Evolutionary conservation across 2,329 filamentous ascomycete genomes (phyloP).

Genomic region (Dactylonectria estremocensis): DNA sequence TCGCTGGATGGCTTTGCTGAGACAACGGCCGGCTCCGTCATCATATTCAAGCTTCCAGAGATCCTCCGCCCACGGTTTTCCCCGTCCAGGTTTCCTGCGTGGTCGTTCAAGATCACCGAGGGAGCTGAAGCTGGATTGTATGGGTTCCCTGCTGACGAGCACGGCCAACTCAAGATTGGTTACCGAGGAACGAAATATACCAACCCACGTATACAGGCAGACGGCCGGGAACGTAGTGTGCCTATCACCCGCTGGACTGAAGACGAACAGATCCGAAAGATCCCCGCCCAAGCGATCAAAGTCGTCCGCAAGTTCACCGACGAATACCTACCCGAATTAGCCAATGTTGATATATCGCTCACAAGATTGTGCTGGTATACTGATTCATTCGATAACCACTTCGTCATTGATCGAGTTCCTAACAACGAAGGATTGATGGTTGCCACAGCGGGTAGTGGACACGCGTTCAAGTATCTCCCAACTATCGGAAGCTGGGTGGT

Average conservation of each 20-base stretch:
- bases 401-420: slow-evolving; percentile 55
- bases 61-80: slow-evolving; percentile 31
- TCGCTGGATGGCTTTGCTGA: slow-evolving; percentile 41
- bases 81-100: slow-evolving; percentile 37
- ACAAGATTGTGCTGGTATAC: slow-evolving; percentile 50
- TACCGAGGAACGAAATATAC: slow-evolving; percentile 66
- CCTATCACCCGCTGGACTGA: slow-evolving; percentile 57
- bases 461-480: slow-evolving; percentile 46
- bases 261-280: slow-evolving; percentile 34
- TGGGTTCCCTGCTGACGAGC: slow-evolving; percentile 61
- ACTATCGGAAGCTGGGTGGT: slow-evolving; percentile 30
- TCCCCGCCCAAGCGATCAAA: slow-evolving; percentile 47
- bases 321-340: slow-evolving; percentile 60
- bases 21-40: slow-evolving; percentile 41
- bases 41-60: slow-evolving; percentile 36
- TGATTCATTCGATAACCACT: slow-evolving; percentile 52
- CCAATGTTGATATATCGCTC: slow-evolving; percentile 55
- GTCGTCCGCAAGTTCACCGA: slow-evolving; percentile 53
- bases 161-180: slow-evolving; percentile 63
- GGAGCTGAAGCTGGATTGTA: slow-evolving; percentile 57
- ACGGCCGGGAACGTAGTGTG: slow-evolving; percentile 55
- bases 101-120: slow-evolving; percentile 27
- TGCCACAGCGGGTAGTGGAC: slow-evolving; percentile 66
- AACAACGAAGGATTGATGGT: slow-evolving; percentile 72
- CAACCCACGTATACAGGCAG: slow-evolving; percentile 54